phyloP scores from a whole-genome alignment of 768 basidiomycete species.

The Pleurotus citrinopileatus region DNA sequence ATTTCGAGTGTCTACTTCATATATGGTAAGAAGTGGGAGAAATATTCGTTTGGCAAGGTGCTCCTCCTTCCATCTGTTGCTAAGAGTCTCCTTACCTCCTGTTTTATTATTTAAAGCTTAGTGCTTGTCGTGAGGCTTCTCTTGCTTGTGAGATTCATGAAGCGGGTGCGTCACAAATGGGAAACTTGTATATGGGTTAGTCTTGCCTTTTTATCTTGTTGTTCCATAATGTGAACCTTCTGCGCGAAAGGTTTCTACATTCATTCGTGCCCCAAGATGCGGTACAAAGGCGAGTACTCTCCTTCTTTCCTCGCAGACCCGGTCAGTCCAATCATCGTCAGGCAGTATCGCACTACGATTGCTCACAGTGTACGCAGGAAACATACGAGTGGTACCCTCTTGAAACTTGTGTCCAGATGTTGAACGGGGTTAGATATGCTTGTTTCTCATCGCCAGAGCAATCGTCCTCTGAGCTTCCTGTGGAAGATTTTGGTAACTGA shows the following conservation, averaged over 20 bases:
- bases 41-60: constrained; percentile 70
- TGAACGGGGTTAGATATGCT: constrained; percentile 69
- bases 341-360: neutral
- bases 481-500: constrained; percentile 6
- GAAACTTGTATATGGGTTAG: constrained; percentile 85
- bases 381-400: constrained; percentile 77
- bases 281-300: constrained; percentile 89
- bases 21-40: constrained; percentile 72
- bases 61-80: neutral
- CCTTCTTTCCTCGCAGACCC: constrained; percentile 91
- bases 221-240: neutral
- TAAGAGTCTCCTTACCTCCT: neutral
- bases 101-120: constrained; percentile 51
- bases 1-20: constrained; percentile 88
- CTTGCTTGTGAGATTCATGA: constrained; percentile 73
- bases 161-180: constrained; percentile 62
- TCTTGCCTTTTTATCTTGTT: neutral
- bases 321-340: constrained; percentile 35
- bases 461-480: constrained; percentile 35
- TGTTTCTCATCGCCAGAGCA: constrained; percentile 65
- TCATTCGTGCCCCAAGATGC: constrained; percentile 91
- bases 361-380: constrained; percentile 43
- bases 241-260: constrained; percentile 86
- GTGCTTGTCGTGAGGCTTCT: constrained; percentile 78
- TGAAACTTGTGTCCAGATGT: constrained; percentile 48